phyloP scores from a whole-genome alignment of 2,329 filamentous ascomycete genomes.

The Claviceps africana region DNA sequence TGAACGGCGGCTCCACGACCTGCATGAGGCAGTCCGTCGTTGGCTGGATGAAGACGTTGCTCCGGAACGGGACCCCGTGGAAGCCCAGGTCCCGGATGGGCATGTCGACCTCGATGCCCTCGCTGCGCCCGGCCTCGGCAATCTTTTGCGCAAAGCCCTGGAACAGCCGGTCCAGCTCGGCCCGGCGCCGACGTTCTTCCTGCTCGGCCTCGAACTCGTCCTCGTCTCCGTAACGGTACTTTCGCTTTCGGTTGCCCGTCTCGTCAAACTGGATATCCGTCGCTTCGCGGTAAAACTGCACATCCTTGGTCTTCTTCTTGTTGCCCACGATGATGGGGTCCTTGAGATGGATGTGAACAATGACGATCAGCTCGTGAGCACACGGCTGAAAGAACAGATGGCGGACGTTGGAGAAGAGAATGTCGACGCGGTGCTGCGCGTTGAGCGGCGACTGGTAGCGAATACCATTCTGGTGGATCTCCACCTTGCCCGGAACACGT shows the following conservation, averaged over 20 bases:
- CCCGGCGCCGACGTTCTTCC: conserved; percentile 79
- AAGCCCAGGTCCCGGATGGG: conserved; percentile 94
- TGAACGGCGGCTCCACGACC: conserved; percentile 90
- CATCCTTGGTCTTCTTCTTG: conserved; percentile 94
- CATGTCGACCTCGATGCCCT: conserved; percentile 87
- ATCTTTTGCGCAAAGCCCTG: conserved; percentile 96
- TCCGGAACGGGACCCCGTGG: conserved; percentile 89
- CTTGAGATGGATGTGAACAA: conserved; percentile 95
- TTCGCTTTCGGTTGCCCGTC: conserved; percentile 93
- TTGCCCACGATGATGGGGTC: conserved; percentile 97
- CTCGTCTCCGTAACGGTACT: conserved; percentile 94
- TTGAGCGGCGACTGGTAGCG: conserved; percentile 76
- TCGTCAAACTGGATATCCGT: conserved; percentile 98
- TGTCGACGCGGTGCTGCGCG: conserved; percentile 72
- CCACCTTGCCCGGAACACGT: conserved; percentile 85
- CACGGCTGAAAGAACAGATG: conserved; percentile 98
- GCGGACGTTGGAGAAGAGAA: conserved; percentile 96
- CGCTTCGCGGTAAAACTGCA: conserved; percentile 95
- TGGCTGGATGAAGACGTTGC: conserved; percentile 88
- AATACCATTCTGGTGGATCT: conserved; percentile 98
- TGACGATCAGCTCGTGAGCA: conserved; percentile 88
- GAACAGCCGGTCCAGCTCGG: conserved; percentile 90
- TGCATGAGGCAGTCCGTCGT: conserved; percentile 96
- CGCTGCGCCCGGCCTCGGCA: conserved; percentile 82
- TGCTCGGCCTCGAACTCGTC: conserved; percentile 98